Evolutionary conservation across 352 stramenopile species (phyloP).

Genomic region (Blastocystis sp.): DNA sequence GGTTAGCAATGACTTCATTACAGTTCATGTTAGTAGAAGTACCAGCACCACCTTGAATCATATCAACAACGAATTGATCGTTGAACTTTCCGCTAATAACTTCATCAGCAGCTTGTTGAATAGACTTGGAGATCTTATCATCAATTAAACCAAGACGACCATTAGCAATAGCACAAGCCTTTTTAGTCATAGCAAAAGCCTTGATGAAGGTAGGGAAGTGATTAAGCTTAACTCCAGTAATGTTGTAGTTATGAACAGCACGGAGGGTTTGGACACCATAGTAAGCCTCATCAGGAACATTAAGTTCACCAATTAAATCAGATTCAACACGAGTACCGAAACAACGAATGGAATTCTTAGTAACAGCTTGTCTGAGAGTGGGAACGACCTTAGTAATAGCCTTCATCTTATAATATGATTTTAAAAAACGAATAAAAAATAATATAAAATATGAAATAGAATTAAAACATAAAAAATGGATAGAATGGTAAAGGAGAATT

Average conservation of each 20-base stretch:
- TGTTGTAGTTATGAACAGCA: conserved; percentile 27
- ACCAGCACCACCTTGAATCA: conserved; percentile 44
- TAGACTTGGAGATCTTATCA: conserved; percentile 10
- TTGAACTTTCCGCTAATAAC: conserved; percentile 21
- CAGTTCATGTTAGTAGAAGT: conserved; percentile 96
- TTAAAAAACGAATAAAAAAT: too few species aligned
- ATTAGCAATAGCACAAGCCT: conserved; percentile 28
- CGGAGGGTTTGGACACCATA: conserved; percentile 20
- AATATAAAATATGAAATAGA: too few species aligned
- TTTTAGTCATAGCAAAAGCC: conserved; percentile 22
- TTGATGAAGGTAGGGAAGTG: conserved; percentile 31
- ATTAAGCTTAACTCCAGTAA: conserved; percentile 9
- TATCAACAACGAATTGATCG: conserved; percentile 14
- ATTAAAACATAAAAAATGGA: too few species aligned
- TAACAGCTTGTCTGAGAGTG: too few species aligned
- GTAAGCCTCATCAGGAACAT: conserved; percentile 20
- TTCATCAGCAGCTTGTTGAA: conserved; percentile 2
- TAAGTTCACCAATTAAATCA: conserved; percentile 23
- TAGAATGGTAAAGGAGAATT: too few species aligned
- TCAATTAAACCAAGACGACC: conserved; percentile 17
- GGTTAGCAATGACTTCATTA: conserved; percentile 78
- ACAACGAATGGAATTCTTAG: too few species aligned
- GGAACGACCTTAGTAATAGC: too few species aligned
- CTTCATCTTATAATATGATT: too few species aligned
- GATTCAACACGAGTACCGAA: conserved; percentile 13